These are phyloP conservation scores for Bruguiera parviflora DNA, from an alignment of 345 rosid species.

Conservation along the genomic window DNA sequence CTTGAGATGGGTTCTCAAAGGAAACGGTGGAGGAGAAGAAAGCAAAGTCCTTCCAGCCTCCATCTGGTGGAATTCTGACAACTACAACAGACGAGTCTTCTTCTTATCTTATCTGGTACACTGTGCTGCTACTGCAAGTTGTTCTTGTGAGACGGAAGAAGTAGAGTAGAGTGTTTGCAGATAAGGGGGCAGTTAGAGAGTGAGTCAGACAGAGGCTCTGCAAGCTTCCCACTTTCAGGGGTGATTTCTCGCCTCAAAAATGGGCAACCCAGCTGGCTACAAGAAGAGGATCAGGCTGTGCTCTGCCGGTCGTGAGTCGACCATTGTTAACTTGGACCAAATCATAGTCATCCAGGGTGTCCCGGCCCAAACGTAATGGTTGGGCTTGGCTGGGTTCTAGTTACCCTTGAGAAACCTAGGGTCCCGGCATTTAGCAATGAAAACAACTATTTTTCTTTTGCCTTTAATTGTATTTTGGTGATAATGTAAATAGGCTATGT, in stretches of 20 bases:
- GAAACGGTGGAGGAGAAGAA: slow-evolving; percentile 60
- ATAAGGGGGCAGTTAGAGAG: background rate
- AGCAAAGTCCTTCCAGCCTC: slow-evolving; percentile 64
- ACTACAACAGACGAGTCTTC: slow-evolving; percentile 18
- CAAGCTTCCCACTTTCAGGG: slow-evolving; percentile 4
- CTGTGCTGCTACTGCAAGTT: background rate
- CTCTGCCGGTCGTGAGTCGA: no score
- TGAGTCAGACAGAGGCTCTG: background rate
- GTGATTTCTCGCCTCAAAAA: slow-evolving; percentile 22
- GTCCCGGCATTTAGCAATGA: no score
- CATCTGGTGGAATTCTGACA: slow-evolving; percentile 33
- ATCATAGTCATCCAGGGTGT: no score
- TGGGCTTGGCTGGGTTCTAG: no score
- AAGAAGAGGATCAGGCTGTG: slow-evolving; percentile 24
- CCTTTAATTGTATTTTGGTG: no score
- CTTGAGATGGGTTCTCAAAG: slow-evolving; percentile 46
- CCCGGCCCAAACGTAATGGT: no score
- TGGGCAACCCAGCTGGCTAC: background rate
- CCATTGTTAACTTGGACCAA: no score
- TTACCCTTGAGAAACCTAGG: no score
- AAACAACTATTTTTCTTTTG: no score
- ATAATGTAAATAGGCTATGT: no score
- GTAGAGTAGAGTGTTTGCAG: background rate
- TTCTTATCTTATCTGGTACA: slow-evolving; percentile 12
- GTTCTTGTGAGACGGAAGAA: background rate